Base-by-base conservation (phyloP, 2,329 filamentous ascomycete genomes). In the Venturia asperata region DNA sequence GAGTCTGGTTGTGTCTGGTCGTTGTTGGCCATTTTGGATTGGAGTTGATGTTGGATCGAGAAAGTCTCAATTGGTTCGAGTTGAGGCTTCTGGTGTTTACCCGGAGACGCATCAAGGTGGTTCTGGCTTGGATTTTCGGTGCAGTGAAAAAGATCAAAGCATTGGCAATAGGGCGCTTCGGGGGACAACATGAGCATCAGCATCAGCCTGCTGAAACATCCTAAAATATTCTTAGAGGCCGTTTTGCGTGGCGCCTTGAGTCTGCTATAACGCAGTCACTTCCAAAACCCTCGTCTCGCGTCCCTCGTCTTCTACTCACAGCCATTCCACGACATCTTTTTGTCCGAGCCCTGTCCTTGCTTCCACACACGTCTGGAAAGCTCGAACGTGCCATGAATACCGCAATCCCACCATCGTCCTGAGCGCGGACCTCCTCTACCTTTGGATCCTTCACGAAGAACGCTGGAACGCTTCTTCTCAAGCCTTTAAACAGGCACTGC, bases 1-100 rank as follows among this genome's bases (percentile, higher is more conserved):
- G 47, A 52, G 47, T 61, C 37, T 37, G 41, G 19, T 47, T 63
- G 42, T n/a, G 24, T 37, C 30, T 37, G 34, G 52, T n/a, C 52
- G 27, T 58, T 37, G 15, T 58, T 15, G 15, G 30, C 27, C 52
- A 58, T 58, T 37, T 34, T 37, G 52, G 30, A 19, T 9, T 3
- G 13, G 19, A 37, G 52, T 1, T 34, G 30, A 34, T n/a, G 21
- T 34, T 58, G 15, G 17, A 5, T 58, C 27, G 52, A n/a, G 13
- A 19, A 30, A 10, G 17, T 17, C 15, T 56, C 6, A 56, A 6
- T 5, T 30, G 24, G 11, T 56, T 56, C 27, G 30, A n/a, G 49
- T 56, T 56, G 13, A 34, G 27, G 49, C 49, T 58, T 5, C 15
- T n/a, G 5, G 15, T 58, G 5, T 30, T 27, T 58, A 37, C 17